Conservation (phyloP, 495 filamentous ascomycete species). For the Penicillium psychrofluorescens region DNA sequence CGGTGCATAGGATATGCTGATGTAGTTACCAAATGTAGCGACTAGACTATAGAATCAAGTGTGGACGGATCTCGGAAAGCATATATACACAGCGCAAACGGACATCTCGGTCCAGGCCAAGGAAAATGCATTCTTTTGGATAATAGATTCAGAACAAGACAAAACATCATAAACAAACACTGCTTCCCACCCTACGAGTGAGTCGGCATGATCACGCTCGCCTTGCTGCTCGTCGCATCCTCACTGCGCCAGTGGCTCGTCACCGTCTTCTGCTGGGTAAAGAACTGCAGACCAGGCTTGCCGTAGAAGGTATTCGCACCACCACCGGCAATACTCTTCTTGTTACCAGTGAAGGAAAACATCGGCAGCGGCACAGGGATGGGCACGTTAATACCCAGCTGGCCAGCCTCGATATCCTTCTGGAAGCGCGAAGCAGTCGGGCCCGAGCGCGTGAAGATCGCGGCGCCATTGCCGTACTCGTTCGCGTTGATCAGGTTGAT, state of each 20-base stretch:
- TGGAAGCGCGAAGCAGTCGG: slow-evolving; percentile 57
- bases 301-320: slow-evolving; percentile 96
- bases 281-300: slow-evolving; percentile 84
- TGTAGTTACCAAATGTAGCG: too few species aligned
- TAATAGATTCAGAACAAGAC: too few species aligned
- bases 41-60: too few species aligned
- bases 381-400: slow-evolving; percentile 58
- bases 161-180: too few species aligned
- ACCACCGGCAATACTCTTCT: slow-evolving; percentile 89
- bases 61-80: too few species aligned
- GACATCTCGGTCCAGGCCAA: too few species aligned
- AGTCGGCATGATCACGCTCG: slow-evolving; percentile 90
- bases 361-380: slow-evolving; percentile 87
- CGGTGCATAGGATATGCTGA: too few species aligned
- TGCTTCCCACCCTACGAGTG: slow-evolving; percentile 37
- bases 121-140: too few species aligned
- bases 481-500: slow-evolving; percentile 60
- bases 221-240: slow-evolving; percentile 73
- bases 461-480: slow-evolving; percentile 64
- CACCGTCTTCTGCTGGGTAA: slow-evolving; percentile 96
- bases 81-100: too few species aligned
- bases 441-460: slow-evolving; percentile 61
- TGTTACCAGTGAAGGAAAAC: slow-evolving; percentile 98
- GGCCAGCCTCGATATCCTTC: slow-evolving; percentile 53
- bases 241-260: slow-evolving; percentile 85